Conservation (phyloP, 2,329 filamentous ascomycete genomes). For the Dothideomycetes sp. region DNA sequence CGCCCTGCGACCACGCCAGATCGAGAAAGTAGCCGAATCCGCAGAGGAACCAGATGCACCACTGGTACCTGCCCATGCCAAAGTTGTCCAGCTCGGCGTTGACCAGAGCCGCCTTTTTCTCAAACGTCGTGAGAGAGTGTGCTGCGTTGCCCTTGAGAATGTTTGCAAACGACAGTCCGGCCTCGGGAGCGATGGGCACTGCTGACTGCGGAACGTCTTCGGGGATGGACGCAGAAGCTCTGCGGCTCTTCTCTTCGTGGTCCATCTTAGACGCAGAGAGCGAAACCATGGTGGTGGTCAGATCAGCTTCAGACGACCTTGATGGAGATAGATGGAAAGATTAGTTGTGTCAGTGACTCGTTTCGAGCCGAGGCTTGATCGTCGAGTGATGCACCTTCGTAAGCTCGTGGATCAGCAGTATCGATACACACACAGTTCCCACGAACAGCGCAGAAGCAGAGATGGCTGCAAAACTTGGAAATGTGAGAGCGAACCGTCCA, state of each 20-base stretch:
- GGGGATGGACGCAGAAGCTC: neutral
- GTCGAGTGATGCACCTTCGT: too few relatives aligned
- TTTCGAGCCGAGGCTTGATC: too few relatives aligned
- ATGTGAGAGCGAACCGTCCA: too few relatives aligned
- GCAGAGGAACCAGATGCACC: constrained; percentile 32
- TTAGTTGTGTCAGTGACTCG: too few relatives aligned
- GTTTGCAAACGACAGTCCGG: constrained; percentile 4
- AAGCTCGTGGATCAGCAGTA: too few relatives aligned
- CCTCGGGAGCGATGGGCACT: constrained; percentile 4
- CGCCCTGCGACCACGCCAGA: constrained; percentile 50
- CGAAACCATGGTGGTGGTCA: too few relatives aligned
- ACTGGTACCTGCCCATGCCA: constrained; percentile 47
- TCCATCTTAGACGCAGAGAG: too few relatives aligned
- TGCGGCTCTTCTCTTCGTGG: constrained; percentile 3
- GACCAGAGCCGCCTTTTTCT: constrained; percentile 37
- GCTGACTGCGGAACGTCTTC: constrained; percentile 5
- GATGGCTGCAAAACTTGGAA: too few relatives aligned
- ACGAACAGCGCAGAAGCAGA: too few relatives aligned
- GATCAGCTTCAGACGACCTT: too few relatives aligned
- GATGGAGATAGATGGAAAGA: too few relatives aligned
- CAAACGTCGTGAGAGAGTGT: constrained; percentile 20
- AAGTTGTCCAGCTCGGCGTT: constrained; percentile 43
- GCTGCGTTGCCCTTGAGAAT: constrained; percentile 6
- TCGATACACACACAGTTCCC: too few relatives aligned
- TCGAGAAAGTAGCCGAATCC: constrained; percentile 49